A percentile compares a stretch with the other conserved stretches of the same genome.
Conservation (phyloP, 2,329 filamentous ascomycete species). For the Leptosphaerulina australis region DNA sequence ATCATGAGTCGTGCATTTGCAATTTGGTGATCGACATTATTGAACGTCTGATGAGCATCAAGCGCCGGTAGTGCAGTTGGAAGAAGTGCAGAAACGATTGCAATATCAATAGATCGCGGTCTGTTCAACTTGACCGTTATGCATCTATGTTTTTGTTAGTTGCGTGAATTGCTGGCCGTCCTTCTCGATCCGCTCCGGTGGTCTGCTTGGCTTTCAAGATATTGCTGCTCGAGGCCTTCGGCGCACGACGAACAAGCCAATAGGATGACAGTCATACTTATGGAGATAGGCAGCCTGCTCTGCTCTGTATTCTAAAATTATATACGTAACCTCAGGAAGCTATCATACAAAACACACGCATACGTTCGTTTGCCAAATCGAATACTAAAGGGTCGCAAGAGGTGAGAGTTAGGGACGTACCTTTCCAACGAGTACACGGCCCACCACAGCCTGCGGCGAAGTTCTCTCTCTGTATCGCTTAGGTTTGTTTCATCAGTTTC, state of each 20-base stretch:
- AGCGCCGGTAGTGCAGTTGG: background rate
- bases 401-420: background rate
- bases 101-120: background rate
- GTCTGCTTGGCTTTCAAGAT: no score
- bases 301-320: no score
- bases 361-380: no score
- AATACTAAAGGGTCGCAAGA: no score
- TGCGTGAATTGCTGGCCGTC: no score
- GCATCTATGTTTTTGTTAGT: background rate
- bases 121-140: constrained; percentile 7
- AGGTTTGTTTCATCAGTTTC: background rate
- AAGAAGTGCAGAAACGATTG: background rate
- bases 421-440: constrained; percentile 6
- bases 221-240: no score
- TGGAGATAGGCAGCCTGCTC: no score
- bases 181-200: no score
- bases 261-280: no score
- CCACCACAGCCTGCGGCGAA: constrained; percentile 9
- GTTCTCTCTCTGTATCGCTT: constrained; percentile 3
- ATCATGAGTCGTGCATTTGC: constrained; percentile 10
- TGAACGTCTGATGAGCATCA: constrained; percentile 3
- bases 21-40: constrained; percentile 6
- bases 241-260: no score
- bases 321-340: no score
- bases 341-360: no score